Percentiles rank a stretch among this genome's conserved stretches.
Conservation (phyloP, 495 filamentous ascomycete genomes). For the Penicillium riverlandense region DNA sequence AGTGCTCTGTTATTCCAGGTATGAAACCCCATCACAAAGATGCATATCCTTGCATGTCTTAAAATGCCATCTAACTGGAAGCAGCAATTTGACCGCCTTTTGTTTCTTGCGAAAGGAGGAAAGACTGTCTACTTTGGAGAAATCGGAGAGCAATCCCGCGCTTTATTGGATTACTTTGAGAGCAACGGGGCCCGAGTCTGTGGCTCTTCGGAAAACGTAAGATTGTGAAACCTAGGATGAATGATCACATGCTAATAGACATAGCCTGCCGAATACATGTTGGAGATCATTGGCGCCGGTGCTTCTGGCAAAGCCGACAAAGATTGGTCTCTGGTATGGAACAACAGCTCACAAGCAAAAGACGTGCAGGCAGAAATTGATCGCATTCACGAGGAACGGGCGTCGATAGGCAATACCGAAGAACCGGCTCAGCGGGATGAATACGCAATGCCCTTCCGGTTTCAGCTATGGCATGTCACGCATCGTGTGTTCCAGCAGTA, state of each 20-base stretch:
- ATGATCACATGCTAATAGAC: conserved; percentile 2
- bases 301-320: conserved; percentile 61
- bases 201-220: conserved; percentile 71
- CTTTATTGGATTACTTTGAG: conserved; percentile 70
- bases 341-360: conserved; percentile 57
- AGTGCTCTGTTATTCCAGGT: conserved; percentile 79
- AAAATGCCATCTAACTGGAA: no score
- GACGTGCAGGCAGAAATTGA: conserved; percentile 60
- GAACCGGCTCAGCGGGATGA: conserved; percentile 19
- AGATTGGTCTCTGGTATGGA: conserved; percentile 76
- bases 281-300: conserved; percentile 63
- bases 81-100: conserved; percentile 73
- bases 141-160: conserved; percentile 68
- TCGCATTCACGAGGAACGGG: conserved; percentile 48
- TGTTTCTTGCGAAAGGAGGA: conserved; percentile 77
- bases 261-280: conserved; percentile 82
- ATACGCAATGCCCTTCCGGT: conserved; percentile 46
- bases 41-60: no score
- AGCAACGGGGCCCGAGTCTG: conserved; percentile 63
- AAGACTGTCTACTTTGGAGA: conserved; percentile 88
- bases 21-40: no score
- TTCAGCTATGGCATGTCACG: conserved; percentile 44
- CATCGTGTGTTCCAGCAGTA: conserved; percentile 44
- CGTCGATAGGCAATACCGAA: conserved; percentile 12
- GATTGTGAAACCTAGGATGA: neutral